These are phyloP conservation scores for Meyerozyma smithsonii DNA, from an alignment of 1,139 yeast species.

Conservation along the genomic window DNA sequence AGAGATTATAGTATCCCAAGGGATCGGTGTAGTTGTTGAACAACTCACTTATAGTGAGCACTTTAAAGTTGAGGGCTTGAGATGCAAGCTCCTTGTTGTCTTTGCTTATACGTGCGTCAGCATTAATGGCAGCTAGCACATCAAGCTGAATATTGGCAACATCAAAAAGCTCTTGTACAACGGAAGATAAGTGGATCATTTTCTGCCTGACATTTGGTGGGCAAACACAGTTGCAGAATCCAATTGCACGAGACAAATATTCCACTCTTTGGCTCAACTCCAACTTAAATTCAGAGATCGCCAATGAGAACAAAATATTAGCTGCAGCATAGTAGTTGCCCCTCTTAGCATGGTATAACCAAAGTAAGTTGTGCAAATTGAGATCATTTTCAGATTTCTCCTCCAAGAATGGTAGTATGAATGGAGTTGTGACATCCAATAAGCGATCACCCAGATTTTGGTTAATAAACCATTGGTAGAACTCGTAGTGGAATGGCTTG, in stretches of 20 bases:
- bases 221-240: constrained; percentile 83
- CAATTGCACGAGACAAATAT: constrained; percentile 85
- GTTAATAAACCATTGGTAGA: constrained; percentile 87
- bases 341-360: constrained; percentile 86
- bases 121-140: constrained; percentile 51
- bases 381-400: constrained; percentile 66
- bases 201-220: constrained; percentile 75
- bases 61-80: constrained; percentile 54
- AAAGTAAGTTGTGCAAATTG: constrained; percentile 73
- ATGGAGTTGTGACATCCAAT: constrained; percentile 77
- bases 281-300: constrained; percentile 70
- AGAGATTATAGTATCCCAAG: constrained; percentile 78
- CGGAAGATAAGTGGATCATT: constrained; percentile 64
- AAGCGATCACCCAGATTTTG: constrained; percentile 76
- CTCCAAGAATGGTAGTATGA: constrained; percentile 69
- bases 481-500: constrained; percentile 79
- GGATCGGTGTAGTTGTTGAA: constrained; percentile 88
- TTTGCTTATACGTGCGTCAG: constrained; percentile 54
- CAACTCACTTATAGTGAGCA: constrained; percentile 69
- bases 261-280: constrained; percentile 75
- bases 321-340: constrained; percentile 82
- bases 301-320: constrained; percentile 66
- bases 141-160: constrained; percentile 90
- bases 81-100: constrained; percentile 46
- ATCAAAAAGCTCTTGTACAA: constrained; percentile 76